phyloP scores from a whole-genome alignment of 306 rosid species.

The Vicia villosa region DNA sequence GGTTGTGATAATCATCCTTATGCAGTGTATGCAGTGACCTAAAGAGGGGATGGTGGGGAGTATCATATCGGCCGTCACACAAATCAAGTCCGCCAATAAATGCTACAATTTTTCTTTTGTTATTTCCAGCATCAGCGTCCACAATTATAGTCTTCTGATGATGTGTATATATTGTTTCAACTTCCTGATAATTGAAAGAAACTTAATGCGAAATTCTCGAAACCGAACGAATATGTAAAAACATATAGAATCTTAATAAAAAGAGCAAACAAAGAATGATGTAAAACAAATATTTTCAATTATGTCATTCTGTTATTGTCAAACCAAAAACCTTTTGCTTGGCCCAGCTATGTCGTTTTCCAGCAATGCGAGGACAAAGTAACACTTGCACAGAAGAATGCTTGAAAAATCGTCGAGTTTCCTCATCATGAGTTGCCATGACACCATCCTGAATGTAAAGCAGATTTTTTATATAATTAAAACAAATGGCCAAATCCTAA shows the following conservation, averaged over 20 bases:
- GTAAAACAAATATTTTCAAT: conserved; percentile 18
- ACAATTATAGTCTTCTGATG: conserved; percentile 97
- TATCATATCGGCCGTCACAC: conserved; percentile 95
- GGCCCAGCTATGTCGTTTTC: conserved; percentile 89
- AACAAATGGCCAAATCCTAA: conserved; percentile 10
- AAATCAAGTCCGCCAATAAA: conserved; percentile 98
- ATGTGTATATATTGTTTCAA: conserved; percentile 90
- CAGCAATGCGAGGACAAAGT: conserved; percentile 88
- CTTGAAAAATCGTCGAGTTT: conserved; percentile 90
- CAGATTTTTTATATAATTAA: conserved; percentile 24
- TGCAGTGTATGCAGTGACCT: conserved; percentile 77
- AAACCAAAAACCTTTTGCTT: conserved; percentile 74
- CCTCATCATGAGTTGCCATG: conserved; percentile 98
- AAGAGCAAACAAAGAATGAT: background rate
- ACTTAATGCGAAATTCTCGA: conserved; percentile 27
- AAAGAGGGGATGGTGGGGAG: conserved; percentile 76
- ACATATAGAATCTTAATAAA: conserved; percentile 11
- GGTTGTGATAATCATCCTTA: conserved; percentile 95
- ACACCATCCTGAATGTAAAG: conserved; percentile 76
- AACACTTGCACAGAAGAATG: conserved; percentile 90
- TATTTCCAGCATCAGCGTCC: conserved; percentile 86
- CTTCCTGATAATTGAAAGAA: conserved; percentile 66
- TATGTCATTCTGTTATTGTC: background rate
- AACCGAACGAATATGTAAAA: background rate
- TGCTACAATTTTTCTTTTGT: conserved; percentile 78